Conservation (phyloP, 2,329 filamentous ascomycete species). For the Fusarium robinianum region DNA sequence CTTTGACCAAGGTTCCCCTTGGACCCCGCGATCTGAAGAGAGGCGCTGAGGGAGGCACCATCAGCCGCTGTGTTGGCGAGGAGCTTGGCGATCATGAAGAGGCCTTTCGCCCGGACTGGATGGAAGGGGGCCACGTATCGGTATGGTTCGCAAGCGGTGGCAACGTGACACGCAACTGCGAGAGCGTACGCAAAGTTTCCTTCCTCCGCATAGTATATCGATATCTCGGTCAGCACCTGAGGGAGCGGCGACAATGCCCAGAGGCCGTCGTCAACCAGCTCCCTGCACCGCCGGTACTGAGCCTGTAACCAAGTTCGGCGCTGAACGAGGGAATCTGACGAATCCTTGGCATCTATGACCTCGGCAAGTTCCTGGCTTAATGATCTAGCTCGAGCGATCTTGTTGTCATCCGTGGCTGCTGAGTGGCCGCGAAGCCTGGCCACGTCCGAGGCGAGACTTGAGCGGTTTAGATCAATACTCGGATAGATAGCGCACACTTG, state of each 20-base stretch:
- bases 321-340: constrained; percentile 35
- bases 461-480: constrained; percentile 48
- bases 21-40: constrained; percentile 33
- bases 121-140: constrained; percentile 56
- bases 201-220: constrained; percentile 50
- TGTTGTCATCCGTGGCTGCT: constrained; percentile 27
- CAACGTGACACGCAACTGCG: constrained; percentile 52
- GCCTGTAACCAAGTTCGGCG: constrained; percentile 26
- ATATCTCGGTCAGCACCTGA: constrained; percentile 50
- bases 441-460: constrained; percentile 51
- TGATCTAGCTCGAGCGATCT: constrained; percentile 20
- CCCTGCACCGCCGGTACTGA: constrained; percentile 33
- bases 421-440: constrained; percentile 37
- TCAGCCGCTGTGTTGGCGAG: constrained; percentile 54
- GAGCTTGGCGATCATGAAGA: constrained; percentile 57
- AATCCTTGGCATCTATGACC: constrained; percentile 30
- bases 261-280: constrained; percentile 37
- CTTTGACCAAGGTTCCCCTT: constrained; percentile 29
- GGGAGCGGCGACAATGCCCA: constrained; percentile 58
- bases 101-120: constrained; percentile 53
- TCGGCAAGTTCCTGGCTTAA: constrained; percentile 38
- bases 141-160: constrained; percentile 55
- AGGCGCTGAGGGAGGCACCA: constrained; percentile 37
- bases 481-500: constrained; percentile 52
- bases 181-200: constrained; percentile 51